Evolutionary conservation across 495 filamentous ascomycete species (phyloP).

Genomic region (Neurospora discreta): DNA sequence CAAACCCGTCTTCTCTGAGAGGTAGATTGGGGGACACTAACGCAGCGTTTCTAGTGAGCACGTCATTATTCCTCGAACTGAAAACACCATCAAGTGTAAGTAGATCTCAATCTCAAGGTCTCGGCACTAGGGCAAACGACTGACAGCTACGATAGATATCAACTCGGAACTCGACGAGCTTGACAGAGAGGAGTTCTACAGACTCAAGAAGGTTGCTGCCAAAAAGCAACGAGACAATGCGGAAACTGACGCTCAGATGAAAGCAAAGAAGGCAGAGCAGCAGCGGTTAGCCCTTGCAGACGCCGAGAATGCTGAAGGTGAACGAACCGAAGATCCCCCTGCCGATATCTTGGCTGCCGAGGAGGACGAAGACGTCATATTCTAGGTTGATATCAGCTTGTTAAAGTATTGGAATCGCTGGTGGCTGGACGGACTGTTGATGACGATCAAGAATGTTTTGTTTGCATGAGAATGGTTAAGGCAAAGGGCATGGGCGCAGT

Average conservation of each 20-base stretch:
- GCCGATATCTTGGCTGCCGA: constrained; percentile 69
- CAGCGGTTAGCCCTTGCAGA: constrained; percentile 6
- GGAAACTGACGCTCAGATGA: constrained; percentile 62
- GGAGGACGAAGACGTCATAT: constrained; percentile 93
- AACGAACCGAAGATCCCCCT: constrained; percentile 11
- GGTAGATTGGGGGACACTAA: background rate
- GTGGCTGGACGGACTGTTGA: background rate
- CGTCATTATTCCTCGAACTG: constrained; percentile 95
- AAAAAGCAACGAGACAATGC: constrained; percentile 86
- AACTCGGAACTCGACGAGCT: constrained; percentile 98
- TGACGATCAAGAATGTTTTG: background rate
- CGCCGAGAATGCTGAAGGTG: background rate
- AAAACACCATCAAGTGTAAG: constrained; percentile 95
- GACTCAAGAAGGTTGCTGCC: constrained; percentile 92
- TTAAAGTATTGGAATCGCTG: background rate
- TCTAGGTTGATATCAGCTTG: constrained; percentile 39
- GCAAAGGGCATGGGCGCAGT: constrained; percentile 13
- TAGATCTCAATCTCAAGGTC: background rate
- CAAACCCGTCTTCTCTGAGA: background rate
- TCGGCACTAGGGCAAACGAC: background rate
- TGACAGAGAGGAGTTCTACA: constrained; percentile 96
- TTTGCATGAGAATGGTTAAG: background rate
- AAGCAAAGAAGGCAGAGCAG: constrained; percentile 41
- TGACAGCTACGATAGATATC: constrained; percentile 51
- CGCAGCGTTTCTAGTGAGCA: constrained; percentile 49